Base-by-base conservation (phyloP, 2,329 filamentous ascomycete species). In the Fusarium miscanthi region DNA sequence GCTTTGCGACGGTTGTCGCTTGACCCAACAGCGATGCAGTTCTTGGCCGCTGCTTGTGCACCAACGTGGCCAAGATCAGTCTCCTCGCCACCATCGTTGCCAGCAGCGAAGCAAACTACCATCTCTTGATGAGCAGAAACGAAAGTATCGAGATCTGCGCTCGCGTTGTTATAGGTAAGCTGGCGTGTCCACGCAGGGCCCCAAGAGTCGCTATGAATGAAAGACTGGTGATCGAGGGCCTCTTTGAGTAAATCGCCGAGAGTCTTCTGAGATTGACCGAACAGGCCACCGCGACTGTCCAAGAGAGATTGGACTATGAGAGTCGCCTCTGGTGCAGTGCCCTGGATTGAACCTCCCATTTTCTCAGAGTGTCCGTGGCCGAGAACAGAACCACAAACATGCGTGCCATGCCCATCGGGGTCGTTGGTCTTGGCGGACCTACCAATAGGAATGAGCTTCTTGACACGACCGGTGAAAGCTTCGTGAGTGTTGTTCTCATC, bases 21-120 rank as follows among this genome's bases (percentile, higher is more conserved):
- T n/a, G 41, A 45, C 8, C 54, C 41, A 8, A 58, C 42, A 2
- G 54, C 23, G 4, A 58, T 49, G 10, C 23, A 48, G 3, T 58
- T 58, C 30, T 58, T 58, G 13, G 54, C 42, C 1, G 42, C 54
- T 27, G 41, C 41, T 23, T 58, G 31, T 3, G 30, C 42, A 4
- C 42, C 42, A 1, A 58, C 30, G 10, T 58, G 42, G 3, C 42
- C 33, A 14, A 37, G 23, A 8, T 1, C 3, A 14, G 41, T 27
- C 1, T 1, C 0, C 11, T 48, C 16, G 1, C 1, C 2, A 0
- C 54, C 42, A 8, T 58, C 42, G 8, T 58, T 58, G 6, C 54
- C 25, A 13, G 54, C 42, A 21, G 41, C 33, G 7, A 35, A 58
- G n/a, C n/a, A 48, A 0, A 48, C 40, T 2, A 21, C 37, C 19